Evolutionary conservation across 1,139 yeast species (phyloP), one percentile per base, ranked within the genome.

Genomic region (Sugiyamaella neomexicana): DNA sequence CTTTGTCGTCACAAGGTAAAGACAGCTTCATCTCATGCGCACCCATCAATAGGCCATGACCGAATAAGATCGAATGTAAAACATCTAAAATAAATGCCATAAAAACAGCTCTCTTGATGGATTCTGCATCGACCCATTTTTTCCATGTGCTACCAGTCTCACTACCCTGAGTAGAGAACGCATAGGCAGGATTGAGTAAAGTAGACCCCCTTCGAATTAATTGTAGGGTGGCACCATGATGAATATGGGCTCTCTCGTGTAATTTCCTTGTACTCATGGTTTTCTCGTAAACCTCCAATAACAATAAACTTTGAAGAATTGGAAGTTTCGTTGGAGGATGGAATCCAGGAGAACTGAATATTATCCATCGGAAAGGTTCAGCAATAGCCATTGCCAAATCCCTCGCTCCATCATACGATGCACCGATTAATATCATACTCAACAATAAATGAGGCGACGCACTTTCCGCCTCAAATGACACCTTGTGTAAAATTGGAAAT

Each of bases 11-110:
- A 65, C 95, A 89, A 0, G 96, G 97, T 65, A 89, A 73, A 46
- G 84, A 77, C 58, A 85, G 71, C 63, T 89, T 90, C 51, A 89
- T 75, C 63, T 89, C 80, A 65, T 83, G 86, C 31, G 89, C 84
- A 55, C 82, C 78, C 44, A 89, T 75, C 43, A 81, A 81, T 39
- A 86, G 78, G 42, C 82, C 79, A 68, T 89, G 95, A 5, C 95
- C 86, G 70, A 86, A 87, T 53, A 86, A 80, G 36, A 86, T 80
- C 12, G 89, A 86, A 70, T 89, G 93, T 17, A 85, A 78, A 1
- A 85, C 82, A 68, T 89, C 96, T 65, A 86, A 74, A 62, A 85
- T 85, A 67, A 88, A 89, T 4, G 93, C 89, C 80, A 86, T 81
- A 55, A 85, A 80, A 0, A 95, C 89, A 4, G 87, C 80, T 52